Percentiles rank a stretch among this genome's conserved stretches.
These are phyloP conservation scores for Bolboschoenus planiculmis DNA, from an alignment of 176 grass and related monocot species.

Conservation along the genomic window DNA sequence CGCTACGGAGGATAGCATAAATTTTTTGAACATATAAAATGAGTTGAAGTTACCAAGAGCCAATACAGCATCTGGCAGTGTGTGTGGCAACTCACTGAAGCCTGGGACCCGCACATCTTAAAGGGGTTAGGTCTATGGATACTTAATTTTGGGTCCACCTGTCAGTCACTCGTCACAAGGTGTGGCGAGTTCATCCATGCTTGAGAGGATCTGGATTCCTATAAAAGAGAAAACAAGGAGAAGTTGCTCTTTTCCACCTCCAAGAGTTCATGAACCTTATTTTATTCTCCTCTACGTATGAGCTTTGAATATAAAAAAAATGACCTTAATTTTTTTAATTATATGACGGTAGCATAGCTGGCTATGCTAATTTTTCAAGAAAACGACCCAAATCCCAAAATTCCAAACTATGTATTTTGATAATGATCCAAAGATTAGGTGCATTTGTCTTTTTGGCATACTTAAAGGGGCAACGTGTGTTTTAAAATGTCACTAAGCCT, in stretches of 20 bases:
- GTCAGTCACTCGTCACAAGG: not conserved
- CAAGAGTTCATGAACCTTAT: not conserved
- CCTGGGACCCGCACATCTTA: not conserved
- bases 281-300: not conserved
- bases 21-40: not conserved
- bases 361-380: not conserved
- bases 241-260: conserved; percentile 24
- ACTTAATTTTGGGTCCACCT: not conserved
- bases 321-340: not conserved
- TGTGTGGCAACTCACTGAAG: not conserved
- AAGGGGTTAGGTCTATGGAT: not conserved
- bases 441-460: not conserved
- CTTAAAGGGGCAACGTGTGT: not conserved
- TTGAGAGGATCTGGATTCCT: conserved; percentile 3
- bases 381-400: not conserved
- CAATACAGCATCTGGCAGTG: not conserved
- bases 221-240: conserved; percentile 17
- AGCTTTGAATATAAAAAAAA: not conserved
- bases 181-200: not conserved
- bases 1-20: too few species aligned
- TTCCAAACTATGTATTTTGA: not conserved
- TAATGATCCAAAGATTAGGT: not conserved
- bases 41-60: not conserved
- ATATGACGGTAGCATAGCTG: not conserved
- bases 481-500: not conserved